These are phyloP conservation scores for Colletotrichum abscissum DNA, from an alignment of 2,329 filamentous ascomycete species.

Conservation along the genomic window DNA sequence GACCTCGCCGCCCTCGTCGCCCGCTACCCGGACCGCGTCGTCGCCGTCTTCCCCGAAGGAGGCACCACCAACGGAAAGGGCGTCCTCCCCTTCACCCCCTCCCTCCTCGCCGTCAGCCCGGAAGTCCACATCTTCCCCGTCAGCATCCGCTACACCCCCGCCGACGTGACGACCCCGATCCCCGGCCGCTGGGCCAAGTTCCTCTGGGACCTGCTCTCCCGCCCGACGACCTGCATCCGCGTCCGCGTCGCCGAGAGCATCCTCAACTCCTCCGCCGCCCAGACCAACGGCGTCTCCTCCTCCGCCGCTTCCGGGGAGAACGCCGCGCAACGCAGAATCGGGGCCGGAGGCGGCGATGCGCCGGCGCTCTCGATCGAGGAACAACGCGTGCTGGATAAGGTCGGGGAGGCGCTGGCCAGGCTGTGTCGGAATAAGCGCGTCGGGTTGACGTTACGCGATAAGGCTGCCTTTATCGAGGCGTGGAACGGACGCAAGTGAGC, in stretches of 20 bases:
- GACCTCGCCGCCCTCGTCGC: constrained; percentile 72
- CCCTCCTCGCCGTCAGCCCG: constrained; percentile 74
- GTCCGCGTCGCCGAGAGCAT: constrained; percentile 89
- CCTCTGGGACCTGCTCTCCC: constrained; percentile 86
- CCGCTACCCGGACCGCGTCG: constrained; percentile 77
- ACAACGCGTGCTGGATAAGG: constrained; percentile 77
- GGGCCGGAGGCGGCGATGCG: constrained; percentile 40
- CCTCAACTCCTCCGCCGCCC: constrained; percentile 58
- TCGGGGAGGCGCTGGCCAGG: constrained; percentile 88
- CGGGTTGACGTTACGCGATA: constrained; percentile 84
- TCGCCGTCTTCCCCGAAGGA: constrained; percentile 93
- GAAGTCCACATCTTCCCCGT: constrained; percentile 88
- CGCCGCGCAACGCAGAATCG: constrained; percentile 44
- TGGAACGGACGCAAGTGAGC: constrained; percentile 58
- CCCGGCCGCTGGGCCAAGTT: constrained; percentile 80
- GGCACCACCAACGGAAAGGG: constrained; percentile 94
- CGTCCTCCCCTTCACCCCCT: constrained; percentile 85
- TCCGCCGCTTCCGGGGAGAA: constrained; percentile 39
- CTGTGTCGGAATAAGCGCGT: constrained; percentile 90
- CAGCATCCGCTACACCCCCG: constrained; percentile 87
- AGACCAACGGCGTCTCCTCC: constrained; percentile 48
- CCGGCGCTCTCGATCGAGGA: constrained; percentile 64
- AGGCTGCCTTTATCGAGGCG: constrained; percentile 81
- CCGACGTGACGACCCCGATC: constrained; percentile 90
- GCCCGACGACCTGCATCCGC: constrained; percentile 88